phyloP scores from a whole-genome alignment of 2,329 filamentous ascomycete species.

The Trichoderma aggressivum region DNA sequence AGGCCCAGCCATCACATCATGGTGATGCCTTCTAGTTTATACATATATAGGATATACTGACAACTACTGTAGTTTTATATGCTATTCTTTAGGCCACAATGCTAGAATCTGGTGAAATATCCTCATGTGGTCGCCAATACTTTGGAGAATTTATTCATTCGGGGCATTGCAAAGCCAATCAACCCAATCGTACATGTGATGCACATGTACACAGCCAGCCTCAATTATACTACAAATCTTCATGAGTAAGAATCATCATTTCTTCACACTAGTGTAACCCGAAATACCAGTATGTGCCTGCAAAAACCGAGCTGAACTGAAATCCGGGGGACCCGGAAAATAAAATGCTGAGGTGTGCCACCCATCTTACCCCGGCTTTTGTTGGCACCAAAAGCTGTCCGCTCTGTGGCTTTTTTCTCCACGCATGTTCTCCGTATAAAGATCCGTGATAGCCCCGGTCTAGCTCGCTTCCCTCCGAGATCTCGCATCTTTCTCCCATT shows the following conservation, averaged over 20 bases:
- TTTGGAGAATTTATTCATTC: neutral
- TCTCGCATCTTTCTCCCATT: neutral
- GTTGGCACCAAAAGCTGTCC: neutral
- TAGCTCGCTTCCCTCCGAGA: neutral
- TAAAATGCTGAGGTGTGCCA: neutral
- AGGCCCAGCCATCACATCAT: neutral
- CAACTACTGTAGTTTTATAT: neutral
- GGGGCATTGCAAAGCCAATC: neutral
- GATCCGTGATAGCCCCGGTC: constrained; percentile 1
- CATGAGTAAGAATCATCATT: neutral
- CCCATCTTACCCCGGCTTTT: neutral
- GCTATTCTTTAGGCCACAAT: neutral
- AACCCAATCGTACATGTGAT: neutral
- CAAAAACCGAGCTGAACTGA: neutral
- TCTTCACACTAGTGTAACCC: neutral
- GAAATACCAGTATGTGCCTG: neutral
- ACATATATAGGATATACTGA: neutral
- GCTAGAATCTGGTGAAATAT: neutral
- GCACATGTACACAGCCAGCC: neutral
- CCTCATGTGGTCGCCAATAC: neutral
- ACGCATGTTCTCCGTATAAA: neutral
- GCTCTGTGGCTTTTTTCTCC: neutral
- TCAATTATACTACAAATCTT: neutral
- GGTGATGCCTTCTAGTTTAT: constrained; percentile 2
- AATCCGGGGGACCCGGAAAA: neutral